Percentiles rank a stretch among this genome's conserved stretches.
phyloP scores from a whole-genome alignment of 352 stramenopile species.

The Phytopythium chamaehyphon region DNA sequence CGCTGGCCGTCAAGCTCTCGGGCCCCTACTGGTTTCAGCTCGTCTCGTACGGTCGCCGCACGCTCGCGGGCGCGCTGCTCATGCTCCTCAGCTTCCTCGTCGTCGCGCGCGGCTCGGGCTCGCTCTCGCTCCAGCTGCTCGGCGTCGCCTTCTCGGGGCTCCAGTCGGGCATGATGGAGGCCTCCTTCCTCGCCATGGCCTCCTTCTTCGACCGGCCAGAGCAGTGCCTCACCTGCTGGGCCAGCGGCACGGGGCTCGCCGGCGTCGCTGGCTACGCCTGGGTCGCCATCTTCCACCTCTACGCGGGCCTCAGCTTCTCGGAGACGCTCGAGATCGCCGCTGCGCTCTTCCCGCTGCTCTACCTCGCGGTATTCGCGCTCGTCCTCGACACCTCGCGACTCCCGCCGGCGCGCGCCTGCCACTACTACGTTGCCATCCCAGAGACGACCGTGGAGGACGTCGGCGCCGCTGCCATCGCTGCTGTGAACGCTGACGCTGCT shows the following conservation, averaged over 20 bases:
- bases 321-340: conserved; percentile 49
- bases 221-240: conserved; percentile 88
- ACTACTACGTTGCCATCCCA: conserved; percentile 39
- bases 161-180: conserved; percentile 88
- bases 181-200: conserved; percentile 85
- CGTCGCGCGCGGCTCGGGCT: conserved; percentile 52
- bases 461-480: conserved; percentile 4
- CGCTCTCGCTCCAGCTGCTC: conserved; percentile 74
- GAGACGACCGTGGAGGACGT: conserved; percentile 18
- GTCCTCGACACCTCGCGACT: conserved; percentile 55
- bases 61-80: conserved; percentile 57
- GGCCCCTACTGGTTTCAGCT: conserved; percentile 94
- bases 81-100: conserved; percentile 85
- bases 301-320: conserved; percentile 61
- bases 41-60: conserved; percentile 85
- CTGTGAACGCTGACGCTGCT: conserved; percentile 1
- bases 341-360: conserved; percentile 55
- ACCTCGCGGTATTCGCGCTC: conserved; percentile 57
- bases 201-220: conserved; percentile 73
- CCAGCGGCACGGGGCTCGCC: conserved; percentile 90
- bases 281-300: conserved; percentile 74
- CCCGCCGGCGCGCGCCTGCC: conserved; percentile 23
- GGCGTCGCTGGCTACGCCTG: conserved; percentile 90
- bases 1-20: conserved; percentile 85
- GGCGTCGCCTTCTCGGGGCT: conserved; percentile 86